Base-by-base conservation (phyloP, 495 filamentous ascomycete genomes). In the Pyrenula massariospora region DNA sequence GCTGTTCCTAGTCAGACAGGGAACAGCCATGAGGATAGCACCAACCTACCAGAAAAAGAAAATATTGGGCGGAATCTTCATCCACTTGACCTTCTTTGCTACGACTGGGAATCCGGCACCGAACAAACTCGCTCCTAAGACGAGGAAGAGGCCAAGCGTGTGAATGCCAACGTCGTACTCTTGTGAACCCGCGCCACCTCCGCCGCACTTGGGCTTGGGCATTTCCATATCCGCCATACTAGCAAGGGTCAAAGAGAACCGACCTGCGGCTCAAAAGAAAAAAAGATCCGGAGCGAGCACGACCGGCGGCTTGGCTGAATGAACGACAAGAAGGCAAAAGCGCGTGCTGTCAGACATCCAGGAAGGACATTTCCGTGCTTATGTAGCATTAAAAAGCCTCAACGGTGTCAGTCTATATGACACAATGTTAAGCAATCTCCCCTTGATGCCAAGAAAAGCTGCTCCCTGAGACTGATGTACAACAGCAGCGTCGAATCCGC, bases 151-250 rank as follows among this genome's bases (percentile, higher is more conserved):
- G 67, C 68, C 2, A 54, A 55, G 24, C 73, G 50, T 50, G 74
- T 71, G 55, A 76, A 60, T 50, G 73, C 73, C 74, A 24, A 11
- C 47, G 31, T 12, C 1, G 22, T 3, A 49, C 25, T 42, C 66
- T 61, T 66, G 53, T 53, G 25, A n/a, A 60, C 57, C 19, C 24
- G 22, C 24, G 3, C 47, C 2, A 8, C 22, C 50, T 20, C 31
- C n/a, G n/a, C 10, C 12, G 15, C 42, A 42, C 22, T 23, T 31
- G 10, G 8, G 25, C 12, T 36, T n/a, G 42, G 22, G 0, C 73
- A 76, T 74, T 66, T 78, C 76, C 77, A 42, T 78, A 76, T 24
- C 66, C 66, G 20, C 76, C 70, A 53, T 80, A 75, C 25, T 78
- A 64, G 36, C 65, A 61, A 36, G 78, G 63, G 62, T 79, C 76